Evolutionary conservation across 257 asterid species (phyloP).

Genomic region (Apocynum venetum): DNA sequence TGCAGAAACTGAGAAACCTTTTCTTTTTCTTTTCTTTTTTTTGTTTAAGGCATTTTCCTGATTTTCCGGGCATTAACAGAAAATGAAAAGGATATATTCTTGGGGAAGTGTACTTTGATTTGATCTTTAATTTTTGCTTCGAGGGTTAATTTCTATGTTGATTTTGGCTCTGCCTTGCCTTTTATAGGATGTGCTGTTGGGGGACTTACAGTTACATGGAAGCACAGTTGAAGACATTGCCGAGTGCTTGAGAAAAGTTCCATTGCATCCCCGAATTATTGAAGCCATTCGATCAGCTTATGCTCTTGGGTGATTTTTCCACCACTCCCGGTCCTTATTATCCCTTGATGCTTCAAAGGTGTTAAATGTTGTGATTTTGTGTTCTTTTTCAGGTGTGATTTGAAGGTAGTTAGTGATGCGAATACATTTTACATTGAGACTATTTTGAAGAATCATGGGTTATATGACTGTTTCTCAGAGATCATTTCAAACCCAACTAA

Average conservation of each 20-base stretch:
- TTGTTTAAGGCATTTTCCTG: background rate
- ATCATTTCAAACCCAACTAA: conserved; percentile 55
- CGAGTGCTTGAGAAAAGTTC: conserved; percentile 55
- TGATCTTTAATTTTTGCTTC: background rate
- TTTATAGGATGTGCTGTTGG: conserved; percentile 66
- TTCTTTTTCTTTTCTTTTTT: background rate
- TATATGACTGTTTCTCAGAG: conserved; percentile 64
- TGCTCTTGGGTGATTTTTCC: conserved; percentile 48
- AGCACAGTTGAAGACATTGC: conserved; percentile 53
- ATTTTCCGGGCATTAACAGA: background rate
- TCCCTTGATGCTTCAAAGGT: background rate
- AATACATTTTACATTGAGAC: conserved; percentile 70
- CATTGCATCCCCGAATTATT: conserved; percentile 50
- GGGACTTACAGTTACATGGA: conserved; percentile 59
- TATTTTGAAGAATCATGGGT: conserved; percentile 55
- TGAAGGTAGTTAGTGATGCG: conserved; percentile 82
- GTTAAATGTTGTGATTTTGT: too few relatives aligned
- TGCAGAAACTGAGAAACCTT: background rate
- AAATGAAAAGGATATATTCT: too few relatives aligned
- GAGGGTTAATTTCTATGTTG: background rate
- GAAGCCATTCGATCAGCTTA: conserved; percentile 57
- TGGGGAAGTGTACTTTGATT: background rate
- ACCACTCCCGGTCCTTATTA: background rate
- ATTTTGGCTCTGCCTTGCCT: background rate
- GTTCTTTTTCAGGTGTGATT: conserved; percentile 58